phyloP scores from a whole-genome alignment of 2,329 filamentous ascomycete species.

The Venturia oleaginea region DNA sequence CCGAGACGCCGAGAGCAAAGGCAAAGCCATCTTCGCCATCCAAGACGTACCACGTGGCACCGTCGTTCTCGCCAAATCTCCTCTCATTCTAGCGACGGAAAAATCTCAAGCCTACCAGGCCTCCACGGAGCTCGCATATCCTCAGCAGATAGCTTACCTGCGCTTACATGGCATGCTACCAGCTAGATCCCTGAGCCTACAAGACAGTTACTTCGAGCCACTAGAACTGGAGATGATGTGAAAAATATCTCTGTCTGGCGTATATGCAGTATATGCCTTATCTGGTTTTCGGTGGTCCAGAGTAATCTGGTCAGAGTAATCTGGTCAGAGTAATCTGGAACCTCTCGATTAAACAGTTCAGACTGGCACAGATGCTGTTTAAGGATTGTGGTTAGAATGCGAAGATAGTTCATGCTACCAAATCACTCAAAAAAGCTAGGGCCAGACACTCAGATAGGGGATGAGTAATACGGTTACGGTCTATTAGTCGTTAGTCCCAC shows the following conservation, averaged over 20 bases:
- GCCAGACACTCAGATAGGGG: too few relatives aligned
- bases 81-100: background rate
- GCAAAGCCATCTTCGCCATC: constrained; percentile 3
- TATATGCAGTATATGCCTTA: too few relatives aligned
- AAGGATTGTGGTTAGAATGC: too few relatives aligned
- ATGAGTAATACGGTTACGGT: too few relatives aligned
- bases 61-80: constrained; percentile 4
- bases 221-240: background rate
- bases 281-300: too few relatives aligned
- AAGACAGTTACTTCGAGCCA: background rate
- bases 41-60: background rate
- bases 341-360: too few relatives aligned
- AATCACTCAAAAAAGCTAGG: too few relatives aligned
- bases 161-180: background rate
- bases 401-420: too few relatives aligned
- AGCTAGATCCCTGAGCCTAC: background rate
- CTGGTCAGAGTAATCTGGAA: too few relatives aligned
- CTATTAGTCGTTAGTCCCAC: too few relatives aligned
- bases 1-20: background rate
- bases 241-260: background rate
- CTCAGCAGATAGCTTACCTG: constrained; percentile 3
- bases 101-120: background rate
- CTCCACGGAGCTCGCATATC: background rate
- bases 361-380: too few relatives aligned
- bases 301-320: too few relatives aligned